Evolutionary conservation across 2,329 filamentous ascomycete species (phyloP).

Genomic region (Paraconiothyrium sp.): DNA sequence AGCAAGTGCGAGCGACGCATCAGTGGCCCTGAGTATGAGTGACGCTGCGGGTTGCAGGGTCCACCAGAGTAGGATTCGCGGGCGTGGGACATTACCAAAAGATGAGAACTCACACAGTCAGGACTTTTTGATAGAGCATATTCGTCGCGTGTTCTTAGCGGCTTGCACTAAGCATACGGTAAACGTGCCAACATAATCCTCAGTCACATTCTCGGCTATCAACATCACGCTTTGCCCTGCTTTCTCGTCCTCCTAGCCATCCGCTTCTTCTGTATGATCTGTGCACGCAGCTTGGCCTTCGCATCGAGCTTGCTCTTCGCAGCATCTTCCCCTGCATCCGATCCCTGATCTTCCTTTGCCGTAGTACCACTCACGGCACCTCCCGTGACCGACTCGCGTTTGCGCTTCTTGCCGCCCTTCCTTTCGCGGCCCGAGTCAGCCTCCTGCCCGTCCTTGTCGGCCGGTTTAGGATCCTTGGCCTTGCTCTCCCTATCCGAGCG

Average conservation of each 20-base stretch:
- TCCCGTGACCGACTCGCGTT: conserved; percentile 41
- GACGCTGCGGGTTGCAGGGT: background rate
- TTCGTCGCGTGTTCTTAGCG: background rate
- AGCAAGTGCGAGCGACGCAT: background rate
- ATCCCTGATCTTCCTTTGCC: conserved; percentile 26
- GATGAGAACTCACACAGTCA: background rate
- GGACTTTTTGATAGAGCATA: background rate
- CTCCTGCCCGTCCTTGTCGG: conserved; percentile 29
- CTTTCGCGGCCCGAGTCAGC: conserved; percentile 24
- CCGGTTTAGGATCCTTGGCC: conserved; percentile 53
- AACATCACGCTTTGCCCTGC: conserved; percentile 59
- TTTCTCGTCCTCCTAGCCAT: conserved; percentile 72
- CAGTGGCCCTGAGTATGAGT: background rate
- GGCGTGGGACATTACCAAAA: no score
- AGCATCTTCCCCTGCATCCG: conserved; percentile 26
- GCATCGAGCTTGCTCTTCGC: conserved; percentile 53
- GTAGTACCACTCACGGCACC: conserved; percentile 21
- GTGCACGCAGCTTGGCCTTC: conserved; percentile 70
- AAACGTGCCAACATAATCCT: background rate
- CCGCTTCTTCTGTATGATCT: conserved; percentile 86
- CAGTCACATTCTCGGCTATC: background rate
- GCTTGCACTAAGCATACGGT: background rate
- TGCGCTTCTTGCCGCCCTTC: conserved; percentile 49
- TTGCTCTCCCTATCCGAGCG: conserved; percentile 72
- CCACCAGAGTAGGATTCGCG: background rate